Percentiles rank a stretch among this genome's conserved stretches.
Conservation (phyloP, 805 yeast genomes). For the Candida chauliodis region DNA sequence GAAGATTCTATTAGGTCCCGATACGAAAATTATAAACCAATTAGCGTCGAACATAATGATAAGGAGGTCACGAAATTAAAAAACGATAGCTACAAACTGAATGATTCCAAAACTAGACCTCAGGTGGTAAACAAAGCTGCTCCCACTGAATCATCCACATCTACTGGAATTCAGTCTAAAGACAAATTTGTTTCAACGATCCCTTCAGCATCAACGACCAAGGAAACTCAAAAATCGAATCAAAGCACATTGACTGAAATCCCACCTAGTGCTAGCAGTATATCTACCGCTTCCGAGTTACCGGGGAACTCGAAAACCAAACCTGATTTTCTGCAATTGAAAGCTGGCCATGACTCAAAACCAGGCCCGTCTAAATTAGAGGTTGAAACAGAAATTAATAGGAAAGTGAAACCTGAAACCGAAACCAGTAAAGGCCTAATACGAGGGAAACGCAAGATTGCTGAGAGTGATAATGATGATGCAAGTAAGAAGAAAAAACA, state of each 20-base stretch:
- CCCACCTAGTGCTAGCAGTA: background rate
- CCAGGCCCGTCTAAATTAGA: background rate
- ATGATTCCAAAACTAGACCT: background rate
- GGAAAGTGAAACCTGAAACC: background rate
- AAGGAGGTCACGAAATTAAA: background rate
- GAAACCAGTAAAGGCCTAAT: background rate
- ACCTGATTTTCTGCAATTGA: too few species aligned
- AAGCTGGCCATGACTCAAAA: too few species aligned
- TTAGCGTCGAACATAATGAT: background rate
- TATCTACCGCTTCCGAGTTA: background rate
- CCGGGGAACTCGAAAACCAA: background rate
- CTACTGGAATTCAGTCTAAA: too few species aligned
- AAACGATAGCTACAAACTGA: background rate
- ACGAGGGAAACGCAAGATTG: constrained; percentile 6
- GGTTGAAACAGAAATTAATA: background rate
- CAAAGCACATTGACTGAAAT: background rate
- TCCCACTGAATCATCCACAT: background rate
- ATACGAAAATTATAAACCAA: constrained; percentile 5
- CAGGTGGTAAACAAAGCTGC: background rate
- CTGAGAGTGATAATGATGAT: constrained; percentile 9
- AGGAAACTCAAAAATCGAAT: background rate
- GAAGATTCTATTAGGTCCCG: constrained; percentile 3
- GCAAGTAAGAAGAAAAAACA: background rate
- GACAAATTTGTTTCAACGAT: background rate
- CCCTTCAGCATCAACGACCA: background rate